Evolutionary conservation across 805 yeast genomes (phyloP).

Genomic region (Spathaspora sp.): DNA sequence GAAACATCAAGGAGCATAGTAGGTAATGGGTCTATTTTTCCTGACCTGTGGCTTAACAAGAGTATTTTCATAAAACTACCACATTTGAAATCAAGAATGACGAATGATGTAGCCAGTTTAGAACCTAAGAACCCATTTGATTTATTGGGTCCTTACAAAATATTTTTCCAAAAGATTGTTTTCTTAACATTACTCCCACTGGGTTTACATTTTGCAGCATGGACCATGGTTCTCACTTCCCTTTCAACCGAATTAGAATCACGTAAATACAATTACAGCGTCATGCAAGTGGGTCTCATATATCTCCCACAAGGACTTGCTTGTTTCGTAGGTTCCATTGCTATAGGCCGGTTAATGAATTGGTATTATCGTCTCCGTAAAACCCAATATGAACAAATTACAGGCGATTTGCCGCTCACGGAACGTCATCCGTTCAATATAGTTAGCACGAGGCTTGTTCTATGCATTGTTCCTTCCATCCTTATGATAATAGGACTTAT

Average conservation of each 20-base stretch:
- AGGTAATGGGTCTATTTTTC: conserved; percentile 69
- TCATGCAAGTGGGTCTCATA: conserved; percentile 62
- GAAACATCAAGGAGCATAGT: conserved; percentile 72
- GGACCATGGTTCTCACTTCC: conserved; percentile 69
- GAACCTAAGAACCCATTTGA: conserved; percentile 14
- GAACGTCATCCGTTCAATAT: conserved; percentile 48
- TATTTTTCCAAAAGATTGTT: conserved; percentile 43
- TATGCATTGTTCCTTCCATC: conserved; percentile 29
- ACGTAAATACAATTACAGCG: conserved; percentile 44
- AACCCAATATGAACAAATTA: conserved; percentile 15
- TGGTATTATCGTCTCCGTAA: conserved; percentile 39
- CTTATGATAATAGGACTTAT: conserved; percentile 29
- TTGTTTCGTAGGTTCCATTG: conserved; percentile 56
- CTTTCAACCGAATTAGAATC: conserved; percentile 52
- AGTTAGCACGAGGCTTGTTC: conserved; percentile 51
- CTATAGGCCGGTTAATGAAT: conserved; percentile 57
- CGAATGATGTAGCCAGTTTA: conserved; percentile 23
- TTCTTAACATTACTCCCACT: conserved; percentile 50
- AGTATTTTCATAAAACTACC: conserved; percentile 43
- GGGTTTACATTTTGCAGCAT: conserved; percentile 61
- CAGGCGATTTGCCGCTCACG: conserved; percentile 6
- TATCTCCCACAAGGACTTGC: conserved; percentile 75
- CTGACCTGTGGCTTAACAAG: conserved; percentile 37
- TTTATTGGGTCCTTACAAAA: conserved; percentile 36
- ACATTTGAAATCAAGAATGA: conserved; percentile 22